Conservation (phyloP, 1,284 basidiomycete genomes). For the Trametes versicolor region DNA sequence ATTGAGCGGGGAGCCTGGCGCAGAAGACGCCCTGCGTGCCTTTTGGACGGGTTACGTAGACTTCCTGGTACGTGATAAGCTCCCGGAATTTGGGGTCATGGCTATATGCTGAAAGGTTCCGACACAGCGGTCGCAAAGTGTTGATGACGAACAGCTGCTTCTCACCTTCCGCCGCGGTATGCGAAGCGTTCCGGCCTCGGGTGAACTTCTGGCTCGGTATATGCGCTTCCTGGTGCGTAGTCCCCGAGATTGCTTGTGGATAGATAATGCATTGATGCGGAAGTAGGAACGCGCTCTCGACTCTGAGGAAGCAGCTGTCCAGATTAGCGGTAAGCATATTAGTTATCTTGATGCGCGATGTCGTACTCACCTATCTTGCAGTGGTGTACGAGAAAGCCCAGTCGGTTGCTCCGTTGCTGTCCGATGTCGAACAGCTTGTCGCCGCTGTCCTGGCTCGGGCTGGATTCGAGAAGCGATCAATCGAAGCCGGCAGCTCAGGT, state of each 20-base stretch:
- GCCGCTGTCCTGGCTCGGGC: slow-evolving; percentile 74
- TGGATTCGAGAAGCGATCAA: slow-evolving; percentile 66
- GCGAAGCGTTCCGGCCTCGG: slow-evolving; percentile 74
- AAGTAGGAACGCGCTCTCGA: slow-evolving; percentile 45
- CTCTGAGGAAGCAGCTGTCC: slow-evolving; percentile 39
- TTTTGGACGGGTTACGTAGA: slow-evolving; percentile 77
- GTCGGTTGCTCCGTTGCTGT: slow-evolving; percentile 60
- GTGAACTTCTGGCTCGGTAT: slow-evolving; percentile 78
- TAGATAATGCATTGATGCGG: neutral
- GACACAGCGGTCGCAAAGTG: slow-evolving; percentile 58
- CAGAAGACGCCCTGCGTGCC: slow-evolving; percentile 64
- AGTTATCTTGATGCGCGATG: slow-evolving; percentile 1
- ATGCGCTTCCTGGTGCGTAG: slow-evolving; percentile 67
- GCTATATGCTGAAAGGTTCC: neutral
- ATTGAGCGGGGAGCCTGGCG: slow-evolving; percentile 58
- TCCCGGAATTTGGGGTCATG: neutral
- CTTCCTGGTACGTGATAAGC: slow-evolving; percentile 52
- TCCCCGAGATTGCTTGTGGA: neutral
- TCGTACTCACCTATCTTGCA: slow-evolving; percentile 39
- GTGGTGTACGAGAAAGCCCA: slow-evolving; percentile 69
- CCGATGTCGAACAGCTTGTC: slow-evolving; percentile 73
- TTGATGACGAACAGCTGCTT: slow-evolving; percentile 52
- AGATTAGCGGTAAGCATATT: slow-evolving; percentile 30
- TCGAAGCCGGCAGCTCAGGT: slow-evolving; percentile 60
- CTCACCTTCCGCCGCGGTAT: slow-evolving; percentile 61